phyloP scores from a whole-genome alignment of 495 filamentous ascomycete species.

The Daldinia concentrica region DNA sequence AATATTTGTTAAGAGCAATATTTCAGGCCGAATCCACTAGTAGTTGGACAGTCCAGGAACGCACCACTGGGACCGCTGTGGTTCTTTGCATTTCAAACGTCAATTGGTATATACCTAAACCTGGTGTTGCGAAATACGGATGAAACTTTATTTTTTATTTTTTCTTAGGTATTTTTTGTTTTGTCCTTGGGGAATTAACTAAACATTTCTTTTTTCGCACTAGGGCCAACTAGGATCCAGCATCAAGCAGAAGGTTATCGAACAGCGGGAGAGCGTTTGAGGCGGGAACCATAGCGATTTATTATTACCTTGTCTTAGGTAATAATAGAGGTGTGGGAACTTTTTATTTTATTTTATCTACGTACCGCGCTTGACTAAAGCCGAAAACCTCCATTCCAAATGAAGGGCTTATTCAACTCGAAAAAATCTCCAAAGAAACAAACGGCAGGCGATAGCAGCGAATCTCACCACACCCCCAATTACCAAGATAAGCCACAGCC shows the following conservation, averaged over 20 bases:
- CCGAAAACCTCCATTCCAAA: slow-evolving; percentile 48
- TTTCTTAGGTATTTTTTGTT: not conserved
- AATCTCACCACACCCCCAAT: slow-evolving; percentile 40
- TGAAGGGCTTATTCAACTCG: slow-evolving; percentile 64
- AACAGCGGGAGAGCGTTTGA: slow-evolving; percentile 18
- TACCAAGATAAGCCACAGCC: slow-evolving; percentile 42
- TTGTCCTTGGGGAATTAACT: slow-evolving; percentile 15
- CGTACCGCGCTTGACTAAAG: slow-evolving; percentile 25
- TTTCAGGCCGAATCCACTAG: not conserved
- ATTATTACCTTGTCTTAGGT: slow-evolving; percentile 42
- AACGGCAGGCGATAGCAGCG: slow-evolving; percentile 55
- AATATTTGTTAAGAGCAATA: not conserved
- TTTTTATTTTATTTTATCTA: slow-evolving; percentile 20
- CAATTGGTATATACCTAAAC: not conserved
- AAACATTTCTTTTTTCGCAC: slow-evolving; percentile 29
- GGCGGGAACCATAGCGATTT: slow-evolving; percentile 16
- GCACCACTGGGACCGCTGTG: not conserved
- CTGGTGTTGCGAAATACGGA: slow-evolving; percentile 1
- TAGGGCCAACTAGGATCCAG: slow-evolving; percentile 37
- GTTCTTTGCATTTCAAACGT: slow-evolving; percentile 1
- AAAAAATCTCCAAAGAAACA: slow-evolving; percentile 63
- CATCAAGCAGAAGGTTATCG: slow-evolving; percentile 32
- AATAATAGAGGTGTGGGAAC: slow-evolving; percentile 42
- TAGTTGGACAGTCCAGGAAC: not conserved
- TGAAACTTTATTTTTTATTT: not conserved